Evolutionary conservation across 2,329 filamentous ascomycete species (phyloP).

Genomic region (Albifimbria verrucaria): DNA sequence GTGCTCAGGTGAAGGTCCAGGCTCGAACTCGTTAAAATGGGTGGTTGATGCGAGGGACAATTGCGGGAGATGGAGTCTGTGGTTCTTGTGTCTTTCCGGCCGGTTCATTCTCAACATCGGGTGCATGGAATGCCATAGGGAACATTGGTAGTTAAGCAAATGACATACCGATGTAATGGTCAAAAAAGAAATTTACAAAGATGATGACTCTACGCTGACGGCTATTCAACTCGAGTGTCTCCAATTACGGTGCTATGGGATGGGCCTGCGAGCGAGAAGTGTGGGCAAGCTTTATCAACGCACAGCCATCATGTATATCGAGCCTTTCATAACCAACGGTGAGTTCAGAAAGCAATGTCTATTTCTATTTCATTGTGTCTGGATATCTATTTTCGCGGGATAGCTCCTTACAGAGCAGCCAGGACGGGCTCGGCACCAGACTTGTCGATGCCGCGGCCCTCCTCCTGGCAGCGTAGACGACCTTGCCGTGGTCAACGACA

Average conservation of each 20-base stretch:
- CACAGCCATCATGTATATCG: too few relatives aligned
- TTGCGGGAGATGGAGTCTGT: slow-evolving; percentile 32
- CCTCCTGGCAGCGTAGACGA: slow-evolving; percentile 76
- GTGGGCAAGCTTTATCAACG: too few relatives aligned
- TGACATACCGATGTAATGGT: slow-evolving; percentile 34
- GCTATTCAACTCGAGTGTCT: background rate
- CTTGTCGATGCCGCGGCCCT: slow-evolving; percentile 41
- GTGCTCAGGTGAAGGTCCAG: slow-evolving; percentile 79
- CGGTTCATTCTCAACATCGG: slow-evolving; percentile 39
- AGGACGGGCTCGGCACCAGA: slow-evolving; percentile 54
- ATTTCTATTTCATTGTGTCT: slow-evolving; percentile 2
- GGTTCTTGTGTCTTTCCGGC: slow-evolving; percentile 41
- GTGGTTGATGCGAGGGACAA: slow-evolving; percentile 17
- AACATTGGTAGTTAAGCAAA: slow-evolving; percentile 40
- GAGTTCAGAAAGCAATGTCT: too few relatives aligned
- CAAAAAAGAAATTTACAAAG: slow-evolving; percentile 18
- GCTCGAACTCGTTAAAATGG: slow-evolving; percentile 70
- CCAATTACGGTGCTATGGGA: background rate
- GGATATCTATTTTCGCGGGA: background rate
- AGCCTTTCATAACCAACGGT: slow-evolving; percentile 4
- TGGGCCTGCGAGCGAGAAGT: too few relatives aligned
- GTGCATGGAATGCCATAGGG: slow-evolving; percentile 39
- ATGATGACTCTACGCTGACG: slow-evolving; percentile 5
- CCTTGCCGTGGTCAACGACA: slow-evolving; percentile 78
- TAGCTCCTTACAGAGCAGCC: slow-evolving; percentile 43